Evolutionary conservation across 163 green algal genomes (phyloP).

Genomic region (Coccomyxa subellipsoidea): DNA sequence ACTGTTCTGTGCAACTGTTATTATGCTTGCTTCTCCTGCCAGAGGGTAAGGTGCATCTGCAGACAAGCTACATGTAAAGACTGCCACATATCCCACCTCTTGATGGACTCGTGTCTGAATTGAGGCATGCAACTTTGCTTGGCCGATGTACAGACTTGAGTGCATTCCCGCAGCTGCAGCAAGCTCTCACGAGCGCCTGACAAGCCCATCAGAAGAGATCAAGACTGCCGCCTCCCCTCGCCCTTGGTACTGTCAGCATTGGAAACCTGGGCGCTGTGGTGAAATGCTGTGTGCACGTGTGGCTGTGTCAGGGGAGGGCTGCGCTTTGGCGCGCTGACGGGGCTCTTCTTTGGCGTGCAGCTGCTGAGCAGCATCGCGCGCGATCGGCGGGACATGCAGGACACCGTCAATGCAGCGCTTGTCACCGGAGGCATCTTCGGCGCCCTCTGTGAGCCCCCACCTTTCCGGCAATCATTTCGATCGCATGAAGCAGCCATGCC

Average conservation of each 20-base stretch:
- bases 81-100: background rate
- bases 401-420: constrained; percentile 10
- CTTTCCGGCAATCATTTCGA: no score
- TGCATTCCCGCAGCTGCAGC: no score
- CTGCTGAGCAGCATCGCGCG: constrained; percentile 18
- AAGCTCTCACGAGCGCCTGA: no score
- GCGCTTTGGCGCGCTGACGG: constrained; percentile 20
- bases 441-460: constrained; percentile 4
- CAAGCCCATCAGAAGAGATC: no score
- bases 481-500: no score
- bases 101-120: background rate
- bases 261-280: no score
- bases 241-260: no score
- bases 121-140: background rate
- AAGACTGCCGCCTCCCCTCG: no score
- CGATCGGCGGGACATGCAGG: background rate
- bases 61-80: no score
- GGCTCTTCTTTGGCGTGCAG: constrained; percentile 24
- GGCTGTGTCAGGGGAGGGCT: constrained; percentile 19
- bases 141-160: background rate
- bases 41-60: background rate
- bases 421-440: constrained; percentile 23
- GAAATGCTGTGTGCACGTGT: no score
- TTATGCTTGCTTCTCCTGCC: background rate
- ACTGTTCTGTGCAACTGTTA: no score